Evolutionary conservation across 2,329 filamentous ascomycete genomes (phyloP).

Genomic region (Acephala macrosclerotiorum): DNA sequence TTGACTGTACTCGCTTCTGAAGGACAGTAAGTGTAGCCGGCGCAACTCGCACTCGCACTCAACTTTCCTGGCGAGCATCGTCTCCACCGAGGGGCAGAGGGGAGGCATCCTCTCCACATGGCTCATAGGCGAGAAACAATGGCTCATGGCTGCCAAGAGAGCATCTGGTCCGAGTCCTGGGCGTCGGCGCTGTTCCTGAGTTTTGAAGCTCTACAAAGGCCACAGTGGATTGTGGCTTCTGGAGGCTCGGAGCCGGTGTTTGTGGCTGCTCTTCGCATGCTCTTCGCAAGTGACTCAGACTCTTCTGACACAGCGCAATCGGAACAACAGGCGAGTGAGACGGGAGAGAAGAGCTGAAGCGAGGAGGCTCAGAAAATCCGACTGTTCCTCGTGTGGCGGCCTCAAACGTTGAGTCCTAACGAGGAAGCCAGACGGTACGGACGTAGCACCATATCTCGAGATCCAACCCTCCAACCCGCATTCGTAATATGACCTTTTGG

Average conservation of each 20-base stretch:
- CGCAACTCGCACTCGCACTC: too few species aligned
- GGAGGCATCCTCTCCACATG: not conserved
- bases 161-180: not conserved
- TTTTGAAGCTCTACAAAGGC: not conserved
- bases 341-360: too few species aligned
- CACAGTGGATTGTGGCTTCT: not conserved
- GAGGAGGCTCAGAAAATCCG: too few species aligned
- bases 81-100: slow-evolving; percentile 5
- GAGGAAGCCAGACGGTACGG: not conserved
- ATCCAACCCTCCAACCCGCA: slow-evolving; percentile 4
- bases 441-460: not conserved
- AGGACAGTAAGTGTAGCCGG: not conserved
- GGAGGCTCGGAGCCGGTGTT: not conserved
- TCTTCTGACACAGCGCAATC: not conserved
- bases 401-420: not conserved
- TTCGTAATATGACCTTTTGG: not conserved
- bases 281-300: not conserved
- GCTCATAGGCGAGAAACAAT: slow-evolving; percentile 4
- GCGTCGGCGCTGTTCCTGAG: slow-evolving; percentile 6
- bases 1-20: too few species aligned
- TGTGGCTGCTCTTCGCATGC: not conserved
- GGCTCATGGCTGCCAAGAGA: not conserved
- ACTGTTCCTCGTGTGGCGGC: too few species aligned
- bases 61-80: not conserved
- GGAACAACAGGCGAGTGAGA: not conserved